These are phyloP conservation scores for Pontederia paniculata DNA, from an alignment of 176 grass and related monocot species.

Conservation along the genomic window DNA sequence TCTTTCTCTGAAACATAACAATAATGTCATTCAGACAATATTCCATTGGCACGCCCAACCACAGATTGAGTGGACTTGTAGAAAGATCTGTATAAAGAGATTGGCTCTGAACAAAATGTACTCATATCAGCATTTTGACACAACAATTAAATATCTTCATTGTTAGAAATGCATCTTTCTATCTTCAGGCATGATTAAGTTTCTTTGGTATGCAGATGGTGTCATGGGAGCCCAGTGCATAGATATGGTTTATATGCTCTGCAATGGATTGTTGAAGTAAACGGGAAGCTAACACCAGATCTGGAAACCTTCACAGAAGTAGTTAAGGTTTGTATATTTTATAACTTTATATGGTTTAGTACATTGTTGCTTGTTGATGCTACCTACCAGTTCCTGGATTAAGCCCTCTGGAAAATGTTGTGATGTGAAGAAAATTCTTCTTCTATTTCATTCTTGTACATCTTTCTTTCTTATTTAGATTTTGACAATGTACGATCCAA, in stretches of 20 bases:
- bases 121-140: not conserved
- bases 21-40: too few relatives aligned
- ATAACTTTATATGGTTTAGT: too few relatives aligned
- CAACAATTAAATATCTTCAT: not conserved
- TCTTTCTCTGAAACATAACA: too few relatives aligned
- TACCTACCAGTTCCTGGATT: too few relatives aligned
- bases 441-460: not conserved
- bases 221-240: conserved; percentile 93
- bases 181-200: not conserved
- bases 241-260: conserved; percentile 97
- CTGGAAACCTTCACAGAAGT: conserved; percentile 80
- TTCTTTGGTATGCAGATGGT: conserved; percentile 59
- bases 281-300: conserved; percentile 73
- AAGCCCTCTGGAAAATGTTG: too few relatives aligned
- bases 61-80: too few relatives aligned
- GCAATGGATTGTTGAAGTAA: conserved; percentile 97
- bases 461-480: conserved; percentile 10
- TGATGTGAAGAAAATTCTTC: not conserved
- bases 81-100: too few relatives aligned
- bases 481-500: not conserved
- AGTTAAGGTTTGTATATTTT: conserved; percentile 38
- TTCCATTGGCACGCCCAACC: too few relatives aligned
- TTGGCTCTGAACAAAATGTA: too few relatives aligned
- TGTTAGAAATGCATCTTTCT: not conserved
- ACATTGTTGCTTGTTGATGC: too few relatives aligned